Percentiles rank a stretch among this genome's conserved stretches.
These are phyloP conservation scores for Boletus sensibilis DNA, from an alignment of 768 basidiomycete species.

Conservation along the genomic window DNA sequence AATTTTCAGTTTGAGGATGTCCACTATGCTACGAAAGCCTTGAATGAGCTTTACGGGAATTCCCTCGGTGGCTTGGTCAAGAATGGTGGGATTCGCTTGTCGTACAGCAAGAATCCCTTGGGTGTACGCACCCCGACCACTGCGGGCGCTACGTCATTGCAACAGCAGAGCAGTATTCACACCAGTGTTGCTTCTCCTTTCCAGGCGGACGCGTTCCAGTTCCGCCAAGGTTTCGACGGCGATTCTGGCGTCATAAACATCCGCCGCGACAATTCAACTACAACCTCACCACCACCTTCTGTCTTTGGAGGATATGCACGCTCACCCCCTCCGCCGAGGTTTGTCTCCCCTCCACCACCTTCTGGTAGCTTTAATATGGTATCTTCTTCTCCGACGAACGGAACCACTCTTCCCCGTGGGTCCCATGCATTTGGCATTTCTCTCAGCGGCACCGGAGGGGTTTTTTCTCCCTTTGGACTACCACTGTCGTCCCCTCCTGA, in stretches of 20 bases:
- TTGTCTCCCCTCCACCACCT: slow-evolving; percentile 34
- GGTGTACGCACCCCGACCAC: slow-evolving; percentile 83
- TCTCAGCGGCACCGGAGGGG: slow-evolving; percentile 26
- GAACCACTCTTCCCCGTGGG: slow-evolving; percentile 28
- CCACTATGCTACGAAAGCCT: slow-evolving; percentile 75
- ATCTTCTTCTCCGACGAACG: slow-evolving; percentile 28
- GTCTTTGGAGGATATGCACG: slow-evolving; percentile 31
- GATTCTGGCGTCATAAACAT: slow-evolving; percentile 19
- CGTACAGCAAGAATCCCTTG: slow-evolving; percentile 98
- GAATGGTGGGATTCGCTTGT: slow-evolving; percentile 92
- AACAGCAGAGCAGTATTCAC: slow-evolving; percentile 27
- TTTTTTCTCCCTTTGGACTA: slow-evolving; percentile 34
- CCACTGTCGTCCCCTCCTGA: slow-evolving; percentile 33
- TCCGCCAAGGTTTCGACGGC: slow-evolving; percentile 31
- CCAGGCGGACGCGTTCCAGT: slow-evolving; percentile 27
- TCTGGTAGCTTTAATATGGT: slow-evolving; percentile 30
- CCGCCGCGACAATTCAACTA: slow-evolving; percentile 26
- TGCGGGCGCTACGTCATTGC: slow-evolving; percentile 31
- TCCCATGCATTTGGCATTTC: slow-evolving; percentile 34
- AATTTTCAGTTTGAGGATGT: slow-evolving; percentile 84
- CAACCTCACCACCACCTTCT: slow-evolving; percentile 27
- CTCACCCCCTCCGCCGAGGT: slow-evolving; percentile 35
- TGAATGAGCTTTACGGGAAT: slow-evolving; percentile 88
- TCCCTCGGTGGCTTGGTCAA: slow-evolving; percentile 91
- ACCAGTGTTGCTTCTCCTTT: slow-evolving; percentile 28